A percentile compares a stretch with the other conserved stretches of the same genome.
Evolutionary conservation across 2,329 filamentous ascomycete species (phyloP).

Genomic region (Botrytis fragariae): DNA sequence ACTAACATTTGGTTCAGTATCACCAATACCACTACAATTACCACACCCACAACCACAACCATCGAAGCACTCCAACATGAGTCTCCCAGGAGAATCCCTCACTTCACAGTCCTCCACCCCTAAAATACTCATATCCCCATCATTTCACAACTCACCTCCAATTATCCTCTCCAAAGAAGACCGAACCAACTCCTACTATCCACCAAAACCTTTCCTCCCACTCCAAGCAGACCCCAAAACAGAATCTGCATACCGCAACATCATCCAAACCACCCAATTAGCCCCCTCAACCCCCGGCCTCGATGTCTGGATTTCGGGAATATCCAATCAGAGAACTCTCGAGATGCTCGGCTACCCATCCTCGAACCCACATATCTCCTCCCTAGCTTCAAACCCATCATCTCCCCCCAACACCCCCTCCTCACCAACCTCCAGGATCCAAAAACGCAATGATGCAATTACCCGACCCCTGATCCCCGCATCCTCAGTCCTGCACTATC

Average conservation of each 20-base stretch:
- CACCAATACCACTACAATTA: neutral
- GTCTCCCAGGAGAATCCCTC: neutral
- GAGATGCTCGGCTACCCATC: neutral
- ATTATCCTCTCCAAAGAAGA: neutral
- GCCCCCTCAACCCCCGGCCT: neutral
- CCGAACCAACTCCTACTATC: neutral
- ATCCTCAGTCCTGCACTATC: neutral
- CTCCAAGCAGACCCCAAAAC: neutral
- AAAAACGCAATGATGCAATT: accelerated
- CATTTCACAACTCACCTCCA: neutral
- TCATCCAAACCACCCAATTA: neutral
- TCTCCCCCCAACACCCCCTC: neutral
- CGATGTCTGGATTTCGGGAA: neutral
- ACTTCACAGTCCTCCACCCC: neutral
- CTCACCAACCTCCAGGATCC: neutral
- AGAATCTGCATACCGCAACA: neutral
- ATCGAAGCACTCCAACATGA: neutral
- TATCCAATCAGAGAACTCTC: neutral
- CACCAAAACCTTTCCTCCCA: neutral
- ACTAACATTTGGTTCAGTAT: neutral
- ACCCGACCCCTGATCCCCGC: neutral
- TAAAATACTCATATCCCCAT: neutral
- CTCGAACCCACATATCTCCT: neutral
- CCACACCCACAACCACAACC: neutral
- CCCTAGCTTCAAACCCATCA: neutral